Evolutionary conservation across 805 yeast genomes (phyloP), one percentile per base, ranked within the genome.

Genomic region (Vanderwaltozyma tropicalis): DNA sequence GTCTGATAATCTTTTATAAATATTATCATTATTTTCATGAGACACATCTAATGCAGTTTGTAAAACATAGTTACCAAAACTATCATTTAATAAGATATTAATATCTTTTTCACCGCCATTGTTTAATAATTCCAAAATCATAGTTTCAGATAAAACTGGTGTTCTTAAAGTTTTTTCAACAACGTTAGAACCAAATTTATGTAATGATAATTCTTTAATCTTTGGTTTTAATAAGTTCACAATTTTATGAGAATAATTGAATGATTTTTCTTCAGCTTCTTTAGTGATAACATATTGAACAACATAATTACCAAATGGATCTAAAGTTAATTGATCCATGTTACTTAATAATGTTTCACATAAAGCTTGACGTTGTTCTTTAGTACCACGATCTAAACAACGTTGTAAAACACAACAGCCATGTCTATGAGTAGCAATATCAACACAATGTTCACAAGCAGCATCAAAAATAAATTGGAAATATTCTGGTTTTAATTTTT

Each of bases 391-490:
- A 60, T 92, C 97, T 49, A 92, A 71, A 60, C 97, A 88, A 50
- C 97, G 74, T 63, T 89, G 98, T 41, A 89, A 68, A 19, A 89
- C 97, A 62, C 97, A 89, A 64, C 98, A 92, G 6, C 97, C 98
- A 55, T 92, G 97, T 53, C 96, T 75, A 55, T 92, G 97, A 33
- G 94, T 86, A 5, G 96, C 94, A 40, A 92, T 85, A 41, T 77
- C 80, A 28, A 78, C 69, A 45, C 92, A 80, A 46, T 86, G 71
- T 12, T 61, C 62, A 41, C 79, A 69, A 4, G 92, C 92, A 14
- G 95, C 81, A 53, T 87, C 92, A 57, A 85, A 87, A 42, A 92
- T 84, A 55, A 92, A 89, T 57, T 88, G 92, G 47, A 83, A 73
- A 40, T 83, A 80, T n/a, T 63, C 66, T 2, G 81, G 68, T 20